Base-by-base conservation (phyloP, 2,329 filamentous ascomycete species). In the Fusarium secorum region DNA sequence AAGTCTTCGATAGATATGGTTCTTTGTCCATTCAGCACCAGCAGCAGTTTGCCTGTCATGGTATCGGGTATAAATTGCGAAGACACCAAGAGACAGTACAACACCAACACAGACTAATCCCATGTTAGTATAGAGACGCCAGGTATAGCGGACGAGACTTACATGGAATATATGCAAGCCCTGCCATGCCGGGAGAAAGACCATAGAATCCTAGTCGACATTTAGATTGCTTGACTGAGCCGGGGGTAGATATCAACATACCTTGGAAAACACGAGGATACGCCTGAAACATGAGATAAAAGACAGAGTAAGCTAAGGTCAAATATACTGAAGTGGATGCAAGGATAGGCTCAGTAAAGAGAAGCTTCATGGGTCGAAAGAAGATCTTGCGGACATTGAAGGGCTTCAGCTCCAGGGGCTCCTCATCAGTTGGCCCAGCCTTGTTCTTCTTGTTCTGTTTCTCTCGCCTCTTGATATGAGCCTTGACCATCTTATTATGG, bases 251-350 rank as follows among this genome's bases (percentile, higher is more conserved):
- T 24, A 28, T n/a, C 20, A 18, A 54, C 49, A 26, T 52, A 70
- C 76, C 69, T 72, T 84, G 77, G 55, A 82, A 87, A 4, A 87
- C 81, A 28, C 86, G 85, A 0, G 85, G 85, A 72, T 84, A 86
- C 8, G 85, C 85, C 32, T 82, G 82, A 72, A 87, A 87, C 57
- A 86, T 78, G 77, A 87, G 84, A 69, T 86, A 87, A 33, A 87
- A 79, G 10, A 85, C 83, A 22, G 85, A 83, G 64, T 87, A 87
- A 6, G 84, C 80, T 57, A 87, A 82, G 3, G 85, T 82, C 66
- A 86, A 81, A 71, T 87, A 87, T 0, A 80, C 73, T 4, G 83
- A 84, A 10, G 86, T 81, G 3, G 83, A 75, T 5, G 86, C 74
- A 20, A 87, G 83, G 42, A 87, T 87, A 1, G 85, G 86, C 67